A percentile compares a stretch with the other conserved stretches of the same genome.
Evolutionary conservation across 2,329 filamentous ascomycete genomes (phyloP).

Genomic region (Apiospora kogelbergensis): DNA sequence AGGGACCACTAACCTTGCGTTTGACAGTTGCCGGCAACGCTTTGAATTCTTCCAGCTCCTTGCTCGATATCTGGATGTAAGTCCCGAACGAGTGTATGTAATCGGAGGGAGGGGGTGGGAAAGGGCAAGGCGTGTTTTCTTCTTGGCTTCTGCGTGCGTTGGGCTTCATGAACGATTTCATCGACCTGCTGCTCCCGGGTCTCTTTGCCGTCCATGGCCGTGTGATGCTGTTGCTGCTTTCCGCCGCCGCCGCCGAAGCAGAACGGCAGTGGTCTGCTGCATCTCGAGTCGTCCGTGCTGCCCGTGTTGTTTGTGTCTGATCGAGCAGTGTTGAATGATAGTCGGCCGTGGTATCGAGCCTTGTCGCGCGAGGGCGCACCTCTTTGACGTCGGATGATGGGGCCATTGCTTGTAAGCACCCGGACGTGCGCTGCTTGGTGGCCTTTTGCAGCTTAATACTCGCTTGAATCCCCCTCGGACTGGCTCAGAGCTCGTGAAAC

Average conservation of each 20-base stretch:
- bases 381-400: neutral
- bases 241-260: neutral
- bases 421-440: slow-evolving; percentile 3
- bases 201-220: slow-evolving; percentile 3
- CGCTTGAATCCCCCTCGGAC: neutral
- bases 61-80: slow-evolving; percentile 34
- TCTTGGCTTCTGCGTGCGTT: neutral
- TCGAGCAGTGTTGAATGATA: neutral
- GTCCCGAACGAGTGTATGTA: slow-evolving; percentile 8
- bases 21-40: slow-evolving; percentile 49
- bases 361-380: neutral
- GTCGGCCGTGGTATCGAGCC: slow-evolving; percentile 6
- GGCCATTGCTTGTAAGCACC: neutral
- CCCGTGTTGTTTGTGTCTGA: neutral
- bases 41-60: slow-evolving; percentile 46
- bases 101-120: neutral
- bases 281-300: neutral
- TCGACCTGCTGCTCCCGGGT: slow-evolving; percentile 12
- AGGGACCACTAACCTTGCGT: slow-evolving; percentile 43
- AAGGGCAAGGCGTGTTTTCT: neutral
- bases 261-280: neutral
- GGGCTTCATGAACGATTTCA: slow-evolving; percentile 14
- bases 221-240: neutral
- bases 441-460: neutral
- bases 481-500: neutral